Base-by-base conservation (phyloP, 495 filamentous ascomycete species). In the Aspergillus coremiiformis region DNA sequence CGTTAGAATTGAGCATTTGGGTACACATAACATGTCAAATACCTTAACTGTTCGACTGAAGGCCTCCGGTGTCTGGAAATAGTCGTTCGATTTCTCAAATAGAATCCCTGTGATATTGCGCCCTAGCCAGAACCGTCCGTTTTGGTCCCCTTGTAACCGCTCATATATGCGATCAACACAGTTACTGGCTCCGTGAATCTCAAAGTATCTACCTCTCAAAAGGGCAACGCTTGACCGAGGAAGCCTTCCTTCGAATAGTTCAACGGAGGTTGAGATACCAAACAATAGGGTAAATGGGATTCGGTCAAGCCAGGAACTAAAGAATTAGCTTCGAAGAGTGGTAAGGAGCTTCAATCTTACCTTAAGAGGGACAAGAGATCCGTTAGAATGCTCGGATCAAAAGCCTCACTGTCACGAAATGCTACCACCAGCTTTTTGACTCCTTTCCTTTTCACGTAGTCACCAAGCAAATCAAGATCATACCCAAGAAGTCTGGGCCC, bases 331-430 rank as follows among this genome's bases (percentile, higher is more conserved):
- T 53, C 26, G 9, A 47, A 20, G 8, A 11, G 10, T 12, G 19
- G 15, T 10, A 32, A 14, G 15, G 15, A 15, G 22, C 20, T 11
- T 37, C 30, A 20, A 2, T 8, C 4, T 49, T 70, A 94, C 87
- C 81, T 84, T 44, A 97, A 79, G 4, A 97, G 68, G 20, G 78
- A 78, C 33, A 96, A 75, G 23, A 95, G 65, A 64, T 96, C 90
- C 1, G 80, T 82, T 26, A 97, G 68, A 23, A 96, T 66, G n/a
- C 67, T 73, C 29, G 78, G 79, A 60, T 96, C 90, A 62, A 97
- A 96, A 5, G 86, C 91, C 66, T 98, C 94, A 53, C 87, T 94
- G 63, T 97, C 94, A 60, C 88, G 83, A 46, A 98, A 84, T 12
- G 85, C 84, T 19, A 98, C 65, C 7, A 92, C 74, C 26, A 95